Conservation (phyloP, 306 rosid genomes). For the Benincasa hispida region DNA sequence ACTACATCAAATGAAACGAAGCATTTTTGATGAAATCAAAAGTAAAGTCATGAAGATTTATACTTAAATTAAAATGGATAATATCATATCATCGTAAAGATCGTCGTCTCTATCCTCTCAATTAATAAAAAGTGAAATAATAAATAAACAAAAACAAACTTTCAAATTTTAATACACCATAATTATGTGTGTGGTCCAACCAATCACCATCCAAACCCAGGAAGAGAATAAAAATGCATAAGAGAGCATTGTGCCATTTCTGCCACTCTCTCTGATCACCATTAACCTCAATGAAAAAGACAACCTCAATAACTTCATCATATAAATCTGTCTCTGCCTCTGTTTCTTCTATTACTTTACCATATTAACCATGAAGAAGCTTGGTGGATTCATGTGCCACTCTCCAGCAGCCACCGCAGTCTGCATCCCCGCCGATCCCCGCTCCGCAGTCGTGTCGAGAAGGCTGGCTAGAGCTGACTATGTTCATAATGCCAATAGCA, state of each 20-base stretch:
- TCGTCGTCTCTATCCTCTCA: too few species aligned
- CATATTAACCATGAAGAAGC: constrained; percentile 9
- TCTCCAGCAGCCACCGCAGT: constrained; percentile 60
- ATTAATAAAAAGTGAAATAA: too few species aligned
- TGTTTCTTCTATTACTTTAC: neutral
- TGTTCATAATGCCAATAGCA: constrained; percentile 4
- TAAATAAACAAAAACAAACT: too few species aligned
- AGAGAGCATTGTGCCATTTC: neutral
- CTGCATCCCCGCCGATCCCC: constrained; percentile 44
- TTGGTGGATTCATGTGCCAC: constrained; percentile 70
- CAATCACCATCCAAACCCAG: neutral
- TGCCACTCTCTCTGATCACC: neutral
- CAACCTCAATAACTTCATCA: neutral
- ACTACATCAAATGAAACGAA: too few species aligned
- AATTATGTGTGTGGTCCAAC: neutral
- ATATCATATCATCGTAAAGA: too few species aligned
- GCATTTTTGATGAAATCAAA: too few species aligned
- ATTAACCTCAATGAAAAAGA: neutral
- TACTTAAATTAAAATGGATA: too few species aligned
- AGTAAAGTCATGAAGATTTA: too few species aligned
- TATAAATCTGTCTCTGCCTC: neutral
- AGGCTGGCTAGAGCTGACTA: neutral
- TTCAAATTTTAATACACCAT: neutral
- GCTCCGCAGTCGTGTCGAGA: constrained; percentile 39
- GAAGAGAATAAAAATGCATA: neutral